Evolutionary conservation across 164 flowering plant genomes (phyloP).

Genomic region (Sedum album): DNA sequence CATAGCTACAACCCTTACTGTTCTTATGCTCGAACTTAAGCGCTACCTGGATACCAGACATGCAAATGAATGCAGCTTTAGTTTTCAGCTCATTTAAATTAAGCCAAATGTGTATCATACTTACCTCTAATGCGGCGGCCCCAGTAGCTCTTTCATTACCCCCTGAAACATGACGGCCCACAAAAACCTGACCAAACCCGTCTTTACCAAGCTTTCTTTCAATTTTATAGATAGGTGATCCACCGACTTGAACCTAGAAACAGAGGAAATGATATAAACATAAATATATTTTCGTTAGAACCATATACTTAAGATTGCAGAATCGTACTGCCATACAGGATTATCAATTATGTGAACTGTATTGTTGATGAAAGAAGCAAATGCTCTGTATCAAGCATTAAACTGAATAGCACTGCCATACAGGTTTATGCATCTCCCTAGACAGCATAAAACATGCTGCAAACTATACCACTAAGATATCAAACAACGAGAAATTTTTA

Average conservation of each 20-base stretch:
- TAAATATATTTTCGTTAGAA: neutral
- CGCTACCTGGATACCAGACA: slow-evolving; percentile 48
- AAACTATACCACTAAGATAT: too few relatives aligned
- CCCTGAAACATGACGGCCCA: slow-evolving; percentile 77
- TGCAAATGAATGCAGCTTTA: neutral
- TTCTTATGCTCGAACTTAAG: slow-evolving; percentile 79
- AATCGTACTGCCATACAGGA: neutral
- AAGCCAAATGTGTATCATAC: neutral
- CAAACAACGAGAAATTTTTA: too few relatives aligned
- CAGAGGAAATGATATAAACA: neutral
- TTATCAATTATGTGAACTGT: neutral
- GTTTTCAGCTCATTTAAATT: neutral
- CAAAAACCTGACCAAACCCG: slow-evolving; percentile 97
- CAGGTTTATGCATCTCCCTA: too few relatives aligned
- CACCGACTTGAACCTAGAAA: slow-evolving; percentile 83
- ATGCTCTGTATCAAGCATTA: neutral
- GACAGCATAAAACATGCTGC: too few relatives aligned
- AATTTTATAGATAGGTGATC: slow-evolving; percentile 76
- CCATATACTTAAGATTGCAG: too few relatives aligned
- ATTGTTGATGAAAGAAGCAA: neutral
- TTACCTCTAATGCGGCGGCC: slow-evolving; percentile 60
- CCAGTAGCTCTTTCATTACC: slow-evolving; percentile 59
- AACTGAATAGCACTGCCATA: neutral
- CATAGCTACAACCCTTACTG: slow-evolving; percentile 88
- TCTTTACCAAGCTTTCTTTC: slow-evolving; percentile 93